A percentile compares a stretch with the other conserved stretches of the same genome.
phyloP scores from a whole-genome alignment of 2,329 filamentous ascomycete species.

The Karstenula rhodostoma region DNA sequence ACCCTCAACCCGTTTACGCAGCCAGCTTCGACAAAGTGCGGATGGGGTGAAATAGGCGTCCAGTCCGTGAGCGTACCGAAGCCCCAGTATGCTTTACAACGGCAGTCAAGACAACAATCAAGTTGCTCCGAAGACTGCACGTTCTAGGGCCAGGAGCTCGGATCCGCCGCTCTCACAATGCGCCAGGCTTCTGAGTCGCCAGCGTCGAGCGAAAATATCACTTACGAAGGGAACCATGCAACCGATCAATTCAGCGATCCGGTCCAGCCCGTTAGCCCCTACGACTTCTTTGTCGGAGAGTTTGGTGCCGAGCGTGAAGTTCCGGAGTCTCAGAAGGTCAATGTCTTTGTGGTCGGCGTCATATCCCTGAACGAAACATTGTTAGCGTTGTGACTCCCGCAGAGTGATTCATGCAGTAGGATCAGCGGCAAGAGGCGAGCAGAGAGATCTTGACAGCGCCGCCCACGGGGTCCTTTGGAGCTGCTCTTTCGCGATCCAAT shows the following conservation, averaged over 20 bases:
- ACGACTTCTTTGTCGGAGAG: constrained; percentile 71
- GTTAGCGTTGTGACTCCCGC: constrained; percentile 32
- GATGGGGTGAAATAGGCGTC: not conserved
- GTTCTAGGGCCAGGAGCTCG: not conserved
- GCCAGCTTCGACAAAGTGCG: not conserved
- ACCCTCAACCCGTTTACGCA: constrained; percentile 3
- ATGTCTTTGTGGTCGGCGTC: constrained; percentile 79
- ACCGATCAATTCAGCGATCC: constrained; percentile 69
- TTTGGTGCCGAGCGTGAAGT: constrained; percentile 75
- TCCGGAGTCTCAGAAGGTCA: constrained; percentile 79
- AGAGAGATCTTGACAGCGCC: not conserved
- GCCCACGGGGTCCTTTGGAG: not conserved
- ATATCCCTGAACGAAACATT: constrained; percentile 67
- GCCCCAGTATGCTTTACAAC: not conserved
- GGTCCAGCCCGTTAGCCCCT: constrained; percentile 68
- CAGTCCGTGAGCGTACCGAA: not conserved
- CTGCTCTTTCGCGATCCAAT: not conserved
- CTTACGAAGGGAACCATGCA: constrained; percentile 83
- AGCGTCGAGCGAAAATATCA: constrained; percentile 30
- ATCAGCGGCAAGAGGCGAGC: not conserved
- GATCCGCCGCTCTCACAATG: not conserved
- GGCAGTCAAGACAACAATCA: not conserved
- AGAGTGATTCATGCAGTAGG: not conserved
- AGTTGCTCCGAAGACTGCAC: not conserved
- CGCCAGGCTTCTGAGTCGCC: not conserved